phyloP scores from a whole-genome alignment of 1,139 yeast species.

The Trichomonascaceae sp. region DNA sequence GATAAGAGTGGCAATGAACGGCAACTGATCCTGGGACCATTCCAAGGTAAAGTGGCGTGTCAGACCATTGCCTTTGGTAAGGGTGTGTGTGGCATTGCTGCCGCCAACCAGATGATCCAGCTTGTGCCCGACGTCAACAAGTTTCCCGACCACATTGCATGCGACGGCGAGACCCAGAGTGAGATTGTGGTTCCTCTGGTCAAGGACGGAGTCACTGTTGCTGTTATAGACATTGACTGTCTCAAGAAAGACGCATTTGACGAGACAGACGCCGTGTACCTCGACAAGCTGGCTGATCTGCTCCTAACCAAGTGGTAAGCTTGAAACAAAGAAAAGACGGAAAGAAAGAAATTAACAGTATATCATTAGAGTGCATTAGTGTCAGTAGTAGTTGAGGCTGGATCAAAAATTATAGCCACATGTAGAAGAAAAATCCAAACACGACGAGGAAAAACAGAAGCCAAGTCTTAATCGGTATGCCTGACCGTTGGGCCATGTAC shows the following conservation, averaged over 20 bases:
- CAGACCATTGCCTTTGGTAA: slow-evolving; percentile 62
- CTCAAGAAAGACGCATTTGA: slow-evolving; percentile 50
- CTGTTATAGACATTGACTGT: slow-evolving; percentile 84
- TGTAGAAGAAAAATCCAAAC: slow-evolving; percentile 59
- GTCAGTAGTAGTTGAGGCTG: no score
- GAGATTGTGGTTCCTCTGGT: slow-evolving; percentile 85
- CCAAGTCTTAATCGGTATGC: slow-evolving; percentile 76
- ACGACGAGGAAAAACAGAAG: slow-evolving; percentile 49
- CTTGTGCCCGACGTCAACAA: slow-evolving; percentile 61
- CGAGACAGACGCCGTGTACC: slow-evolving; percentile 40
- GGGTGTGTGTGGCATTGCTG: slow-evolving; percentile 92
- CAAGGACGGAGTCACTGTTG: slow-evolving; percentile 34
- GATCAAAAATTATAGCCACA: no score
- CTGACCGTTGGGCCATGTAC: slow-evolving; percentile 70
- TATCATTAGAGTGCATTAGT: no score
- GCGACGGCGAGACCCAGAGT: slow-evolving; percentile 89
- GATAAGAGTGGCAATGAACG: slow-evolving; percentile 5
- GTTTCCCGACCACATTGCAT: slow-evolving; percentile 91
- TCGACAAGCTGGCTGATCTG: slow-evolving; percentile 45
- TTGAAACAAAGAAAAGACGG: slow-evolving; percentile 24
- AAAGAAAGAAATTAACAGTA: no score
- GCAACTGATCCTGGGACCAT: slow-evolving; percentile 72
- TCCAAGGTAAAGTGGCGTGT: slow-evolving; percentile 95
- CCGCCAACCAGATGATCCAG: slow-evolving; percentile 43
- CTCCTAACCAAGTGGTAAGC: slow-evolving; percentile 41